Percentiles rank a stretch among this genome's conserved stretches.
phyloP scores from a whole-genome alignment of 2,329 filamentous ascomycete genomes.

The Curvularia sp. region DNA sequence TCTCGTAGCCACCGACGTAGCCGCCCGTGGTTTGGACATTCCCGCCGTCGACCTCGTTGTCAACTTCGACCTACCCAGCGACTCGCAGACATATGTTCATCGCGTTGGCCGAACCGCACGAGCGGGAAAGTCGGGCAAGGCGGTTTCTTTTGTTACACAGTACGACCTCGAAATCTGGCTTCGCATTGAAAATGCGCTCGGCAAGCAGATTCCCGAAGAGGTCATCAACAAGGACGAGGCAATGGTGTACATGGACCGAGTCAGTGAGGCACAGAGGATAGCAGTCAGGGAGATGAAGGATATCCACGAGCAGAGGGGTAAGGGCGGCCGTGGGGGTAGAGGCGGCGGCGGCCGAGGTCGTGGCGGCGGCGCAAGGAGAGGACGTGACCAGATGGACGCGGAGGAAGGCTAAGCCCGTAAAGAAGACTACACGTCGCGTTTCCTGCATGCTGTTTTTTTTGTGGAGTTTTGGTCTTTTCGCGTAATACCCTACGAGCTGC shows the following conservation, averaged over 20 bases:
- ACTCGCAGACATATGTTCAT: constrained; percentile 91
- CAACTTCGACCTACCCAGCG: constrained; percentile 83
- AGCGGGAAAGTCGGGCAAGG: constrained; percentile 83
- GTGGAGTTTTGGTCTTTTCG: constrained; percentile 7
- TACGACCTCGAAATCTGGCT: constrained; percentile 84
- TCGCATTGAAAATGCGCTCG: constrained; percentile 82
- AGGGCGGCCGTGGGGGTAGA: constrained; percentile 58
- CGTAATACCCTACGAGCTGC: constrained; percentile 9
- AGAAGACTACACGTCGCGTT: not conserved
- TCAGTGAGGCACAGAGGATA: constrained; percentile 82
- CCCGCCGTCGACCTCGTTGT: constrained; percentile 87
- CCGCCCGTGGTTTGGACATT: constrained; percentile 89
- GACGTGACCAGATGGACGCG: constrained; percentile 73
- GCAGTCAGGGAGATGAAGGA: constrained; percentile 84
- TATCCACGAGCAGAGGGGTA: constrained; percentile 71
- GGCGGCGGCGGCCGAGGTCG: constrained; percentile 24
- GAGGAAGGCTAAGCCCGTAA: constrained; percentile 68
- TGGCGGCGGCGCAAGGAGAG: constrained; percentile 53
- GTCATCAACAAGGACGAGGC: constrained; percentile 80
- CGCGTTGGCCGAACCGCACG: constrained; percentile 87
- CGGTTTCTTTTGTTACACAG: constrained; percentile 82
- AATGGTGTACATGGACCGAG: constrained; percentile 77
- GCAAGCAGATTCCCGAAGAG: constrained; percentile 76
- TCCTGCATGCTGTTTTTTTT: not conserved
- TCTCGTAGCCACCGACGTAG: constrained; percentile 92